Percentiles rank a stretch among this genome's conserved stretches.
phyloP scores from a whole-genome alignment of 2,329 filamentous ascomycete species.

The Fusarium sp. region DNA sequence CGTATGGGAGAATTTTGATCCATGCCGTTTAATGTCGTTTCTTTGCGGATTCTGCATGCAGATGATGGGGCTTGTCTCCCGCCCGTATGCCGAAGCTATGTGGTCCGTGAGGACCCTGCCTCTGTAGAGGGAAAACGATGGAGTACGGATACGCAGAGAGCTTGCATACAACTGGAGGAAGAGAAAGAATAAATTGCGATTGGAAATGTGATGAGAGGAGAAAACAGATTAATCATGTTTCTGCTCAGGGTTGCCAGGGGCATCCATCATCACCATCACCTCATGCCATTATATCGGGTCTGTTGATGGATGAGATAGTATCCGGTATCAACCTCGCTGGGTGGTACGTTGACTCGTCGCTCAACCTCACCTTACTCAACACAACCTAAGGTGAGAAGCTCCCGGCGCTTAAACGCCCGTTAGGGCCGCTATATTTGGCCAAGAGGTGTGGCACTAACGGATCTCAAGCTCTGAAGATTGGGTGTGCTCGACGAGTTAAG shows the following conservation, averaged over 20 bases:
- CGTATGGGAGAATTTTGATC: slow-evolving; percentile 11
- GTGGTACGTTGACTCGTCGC: slow-evolving; percentile 23
- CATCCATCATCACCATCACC: slow-evolving; percentile 35
- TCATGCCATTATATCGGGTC: slow-evolving; percentile 13
- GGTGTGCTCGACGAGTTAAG: slow-evolving; percentile 31
- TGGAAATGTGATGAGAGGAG: slow-evolving; percentile 26
- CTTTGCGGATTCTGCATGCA: slow-evolving; percentile 32
- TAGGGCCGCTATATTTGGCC: slow-evolving; percentile 51
- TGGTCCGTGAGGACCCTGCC: slow-evolving; percentile 41
- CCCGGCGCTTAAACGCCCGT: slow-evolving; percentile 50
- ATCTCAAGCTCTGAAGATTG: slow-evolving; percentile 31
- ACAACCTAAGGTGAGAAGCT: slow-evolving; percentile 34
- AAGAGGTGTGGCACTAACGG: slow-evolving; percentile 38
- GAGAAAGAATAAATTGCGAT: slow-evolving; percentile 9
- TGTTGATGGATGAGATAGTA: slow-evolving; percentile 28
- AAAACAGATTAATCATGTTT: slow-evolving; percentile 27
- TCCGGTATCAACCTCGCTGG: slow-evolving; percentile 2
- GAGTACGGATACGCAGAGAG: slow-evolving; percentile 25
- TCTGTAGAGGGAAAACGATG: slow-evolving; percentile 20
- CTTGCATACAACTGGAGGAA: slow-evolving; percentile 11
- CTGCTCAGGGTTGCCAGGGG: slow-evolving; percentile 31
- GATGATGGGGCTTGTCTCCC: slow-evolving; percentile 34
- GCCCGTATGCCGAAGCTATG: slow-evolving; percentile 34
- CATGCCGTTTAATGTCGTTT: slow-evolving; percentile 13
- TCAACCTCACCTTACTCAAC: slow-evolving; percentile 22